Evolutionary conservation across 2,329 filamentous ascomycete species (phyloP).

Genomic region (Penicillium thymicola): DNA sequence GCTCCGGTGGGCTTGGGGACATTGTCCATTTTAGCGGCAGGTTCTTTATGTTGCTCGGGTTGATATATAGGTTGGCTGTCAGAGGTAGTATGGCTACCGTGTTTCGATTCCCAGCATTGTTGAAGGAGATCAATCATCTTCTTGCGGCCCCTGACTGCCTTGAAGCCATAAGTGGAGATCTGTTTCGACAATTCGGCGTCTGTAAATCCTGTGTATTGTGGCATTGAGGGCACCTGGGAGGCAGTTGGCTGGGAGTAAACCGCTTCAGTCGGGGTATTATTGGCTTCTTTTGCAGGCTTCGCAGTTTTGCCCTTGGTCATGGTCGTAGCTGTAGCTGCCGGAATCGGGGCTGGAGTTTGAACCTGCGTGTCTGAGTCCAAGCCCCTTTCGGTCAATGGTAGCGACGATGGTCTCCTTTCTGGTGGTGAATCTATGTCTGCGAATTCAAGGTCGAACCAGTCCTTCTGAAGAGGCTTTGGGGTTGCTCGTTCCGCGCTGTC

Average conservation of each 20-base stretch:
- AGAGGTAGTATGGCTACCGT: constrained; percentile 22
- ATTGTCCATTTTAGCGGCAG: not conserved
- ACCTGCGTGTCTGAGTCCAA: not conserved
- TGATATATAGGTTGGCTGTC: not conserved
- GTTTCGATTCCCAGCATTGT: constrained; percentile 67
- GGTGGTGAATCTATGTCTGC: constrained; percentile 6
- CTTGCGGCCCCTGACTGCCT: constrained; percentile 63
- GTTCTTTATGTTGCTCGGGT: not conserved
- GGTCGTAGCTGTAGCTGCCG: not conserved
- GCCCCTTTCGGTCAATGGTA: not conserved
- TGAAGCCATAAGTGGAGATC: constrained; percentile 67
- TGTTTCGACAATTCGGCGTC: constrained; percentile 62
- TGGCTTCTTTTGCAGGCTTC: not conserved
- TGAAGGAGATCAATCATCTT: constrained; percentile 69
- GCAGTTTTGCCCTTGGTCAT: not conserved
- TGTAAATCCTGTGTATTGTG: constrained; percentile 61
- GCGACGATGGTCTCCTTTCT: not conserved
- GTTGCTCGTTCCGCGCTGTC: not conserved
- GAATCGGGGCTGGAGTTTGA: not conserved
- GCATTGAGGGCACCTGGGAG: constrained; percentile 35
- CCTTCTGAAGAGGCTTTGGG: not conserved
- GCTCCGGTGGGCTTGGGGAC: not conserved
- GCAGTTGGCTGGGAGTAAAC: not conserved
- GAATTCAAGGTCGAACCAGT: constrained; percentile 20
- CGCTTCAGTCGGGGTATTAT: not conserved